Conservation (phyloP, 148 eudicot species). For the Beta vulgaris region DNA sequence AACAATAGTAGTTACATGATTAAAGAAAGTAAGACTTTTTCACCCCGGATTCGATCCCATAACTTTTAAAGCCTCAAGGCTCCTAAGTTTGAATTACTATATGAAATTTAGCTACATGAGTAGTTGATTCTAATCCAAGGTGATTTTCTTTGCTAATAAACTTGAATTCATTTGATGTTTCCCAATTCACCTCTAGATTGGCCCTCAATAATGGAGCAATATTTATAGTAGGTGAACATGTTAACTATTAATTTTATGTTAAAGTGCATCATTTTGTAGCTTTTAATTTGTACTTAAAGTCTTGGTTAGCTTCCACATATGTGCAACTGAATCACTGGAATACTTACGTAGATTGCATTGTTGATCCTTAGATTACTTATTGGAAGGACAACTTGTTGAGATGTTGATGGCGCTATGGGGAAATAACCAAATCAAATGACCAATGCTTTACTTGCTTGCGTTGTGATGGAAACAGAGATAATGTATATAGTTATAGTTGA, state of each 20-base stretch:
- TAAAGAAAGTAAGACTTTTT: too few species aligned
- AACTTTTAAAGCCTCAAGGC: too few species aligned
- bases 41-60: too few species aligned
- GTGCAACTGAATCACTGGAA: neutral
- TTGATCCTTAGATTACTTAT: slow-evolving; percentile 46
- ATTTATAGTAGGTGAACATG: neutral
- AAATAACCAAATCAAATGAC: slow-evolving; percentile 23
- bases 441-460: slow-evolving; percentile 38
- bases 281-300: too few species aligned
- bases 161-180: too few species aligned
- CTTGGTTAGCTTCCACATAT: neutral
- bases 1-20: too few species aligned
- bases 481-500: too few species aligned
- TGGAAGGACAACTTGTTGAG: slow-evolving; percentile 46
- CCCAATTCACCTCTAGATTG: neutral
- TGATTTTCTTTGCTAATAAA: neutral
- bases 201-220: neutral
- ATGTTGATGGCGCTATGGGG: slow-evolving; percentile 43
- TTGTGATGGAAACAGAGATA: too few species aligned
- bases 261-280: neutral
- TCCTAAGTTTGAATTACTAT: too few species aligned
- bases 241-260: neutral
- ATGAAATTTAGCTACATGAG: too few species aligned
- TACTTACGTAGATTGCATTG: slow-evolving; percentile 3
- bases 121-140: too few species aligned